Evolutionary conservation across 257 asterid genomes (phyloP), one percentile per base, ranked within the genome.

Genomic region (Lavandula angustifolia): DNA sequence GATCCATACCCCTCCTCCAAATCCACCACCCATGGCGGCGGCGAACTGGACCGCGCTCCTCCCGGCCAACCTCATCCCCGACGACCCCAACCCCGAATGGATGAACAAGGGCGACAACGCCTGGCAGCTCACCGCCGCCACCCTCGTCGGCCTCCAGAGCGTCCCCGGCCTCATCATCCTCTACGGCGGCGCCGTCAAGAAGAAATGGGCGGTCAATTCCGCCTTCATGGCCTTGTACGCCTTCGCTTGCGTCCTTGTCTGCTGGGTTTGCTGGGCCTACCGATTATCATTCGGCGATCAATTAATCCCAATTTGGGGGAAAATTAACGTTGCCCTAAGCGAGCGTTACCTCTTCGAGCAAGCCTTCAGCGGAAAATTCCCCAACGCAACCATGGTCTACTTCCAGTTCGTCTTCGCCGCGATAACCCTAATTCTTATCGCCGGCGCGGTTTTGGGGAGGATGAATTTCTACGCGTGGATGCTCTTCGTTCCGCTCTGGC

Each of bases 181-280:
- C 29, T 84, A 86, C 31, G 94, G 91, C 10, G 90, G 94, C 0
- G 88, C 90, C 0, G 94, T 86, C 12, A 40, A 3, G 27, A 22
- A 22, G 27, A 22, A 22, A 22, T 22, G 27, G 27, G 27, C 27
- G 27, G 27, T 86, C 5, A 86, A 86, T 29, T 86, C 95, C 6
- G 95, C 95, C 18, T 86, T 86, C 78, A 86, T 86, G 95, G 95
- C 81, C 0, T 35, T 86, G 29, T 86, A 86, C 7, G 91, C 95
- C 3, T 86, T 86, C 31, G 95, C 95, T 1, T 76, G 78, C 13
- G 95, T 86, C 1, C 64, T 86, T 0, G 58, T 86, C 0, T 86
- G 94, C 54, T 86, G 91, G 91, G 94, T 86, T 10, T 72, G 94
- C 11, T 86, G 94, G 94, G 91, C 85, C 5, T 86, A 67, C 47